phyloP scores from a whole-genome alignment of 1,284 basidiomycete genomes.

The Phlebopus sp. region DNA sequence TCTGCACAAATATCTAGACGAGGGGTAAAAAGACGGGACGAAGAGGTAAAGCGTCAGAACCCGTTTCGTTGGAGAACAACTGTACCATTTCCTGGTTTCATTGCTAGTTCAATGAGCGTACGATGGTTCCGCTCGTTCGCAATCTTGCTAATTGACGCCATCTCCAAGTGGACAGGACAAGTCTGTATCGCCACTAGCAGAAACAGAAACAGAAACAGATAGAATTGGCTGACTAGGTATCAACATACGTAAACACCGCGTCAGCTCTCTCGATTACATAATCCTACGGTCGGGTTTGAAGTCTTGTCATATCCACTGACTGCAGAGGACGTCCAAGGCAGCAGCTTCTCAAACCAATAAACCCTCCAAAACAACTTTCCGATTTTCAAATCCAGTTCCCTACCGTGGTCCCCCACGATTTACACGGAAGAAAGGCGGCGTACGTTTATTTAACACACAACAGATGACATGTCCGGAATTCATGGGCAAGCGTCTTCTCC shows the following conservation, averaged over 20 bases:
- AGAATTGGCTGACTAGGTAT: no score
- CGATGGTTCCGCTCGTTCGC: constrained; percentile 68
- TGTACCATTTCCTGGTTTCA: constrained; percentile 74
- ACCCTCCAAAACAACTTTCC: background rate
- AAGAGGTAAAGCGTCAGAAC: constrained; percentile 4
- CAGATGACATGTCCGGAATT: constrained; percentile 13
- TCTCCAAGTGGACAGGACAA: constrained; percentile 11
- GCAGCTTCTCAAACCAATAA: no score
- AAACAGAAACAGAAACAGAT: no score
- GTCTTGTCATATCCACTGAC: background rate
- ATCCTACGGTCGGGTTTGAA: background rate
- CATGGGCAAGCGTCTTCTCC: constrained; percentile 16
- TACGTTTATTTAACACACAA: background rate
- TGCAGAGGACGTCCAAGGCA: no score
- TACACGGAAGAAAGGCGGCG: background rate
- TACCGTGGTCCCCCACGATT: background rate
- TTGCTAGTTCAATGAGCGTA: constrained; percentile 60
- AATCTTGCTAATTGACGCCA: constrained; percentile 51
- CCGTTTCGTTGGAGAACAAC: background rate
- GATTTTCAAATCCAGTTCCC: background rate
- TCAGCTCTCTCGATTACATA: constrained; percentile 5
- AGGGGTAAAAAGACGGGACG: constrained; percentile 6
- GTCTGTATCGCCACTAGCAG: background rate
- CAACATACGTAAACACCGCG: no score
- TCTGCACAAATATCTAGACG: constrained; percentile 75